Conservation (phyloP, 495 filamentous ascomycete species). For the Letharia lupina region DNA sequence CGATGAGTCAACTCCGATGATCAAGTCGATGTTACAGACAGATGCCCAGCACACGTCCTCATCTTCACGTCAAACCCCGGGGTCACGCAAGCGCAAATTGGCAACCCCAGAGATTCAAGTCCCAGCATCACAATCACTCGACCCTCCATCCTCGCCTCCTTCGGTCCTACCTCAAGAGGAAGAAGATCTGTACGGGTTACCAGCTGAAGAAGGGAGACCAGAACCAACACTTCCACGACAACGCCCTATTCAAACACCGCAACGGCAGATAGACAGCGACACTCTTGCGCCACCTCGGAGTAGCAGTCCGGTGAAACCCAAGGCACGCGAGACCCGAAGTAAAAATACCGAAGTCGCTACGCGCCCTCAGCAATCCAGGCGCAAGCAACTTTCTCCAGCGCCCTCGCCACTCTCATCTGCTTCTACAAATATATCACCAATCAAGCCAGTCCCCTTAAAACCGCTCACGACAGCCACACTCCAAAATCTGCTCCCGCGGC, state of each 20-base stretch:
- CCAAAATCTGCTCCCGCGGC: slow-evolving; percentile 27
- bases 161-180: slow-evolving; percentile 1
- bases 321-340: not conserved
- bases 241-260: slow-evolving; percentile 9
- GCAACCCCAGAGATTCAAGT: slow-evolving; percentile 25
- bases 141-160: slow-evolving; percentile 13
- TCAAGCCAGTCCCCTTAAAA: slow-evolving; percentile 11
- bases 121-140: slow-evolving; percentile 19
- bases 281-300: slow-evolving; percentile 25
- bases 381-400: slow-evolving; percentile 7
- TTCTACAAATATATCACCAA: slow-evolving; percentile 9
- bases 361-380: not conserved
- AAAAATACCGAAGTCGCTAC: slow-evolving; percentile 1
- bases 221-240: slow-evolving; percentile 18
- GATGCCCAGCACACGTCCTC: slow-evolving; percentile 14
- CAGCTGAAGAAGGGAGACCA: slow-evolving; percentile 8
- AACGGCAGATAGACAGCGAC: slow-evolving; percentile 16
- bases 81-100: slow-evolving; percentile 26
- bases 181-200: slow-evolving; percentile 9
- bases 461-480: slow-evolving; percentile 25
- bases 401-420: slow-evolving; percentile 21
- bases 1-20: slow-evolving; percentile 57
- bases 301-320: slow-evolving; percentile 19
- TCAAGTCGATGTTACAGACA: slow-evolving; percentile 13
- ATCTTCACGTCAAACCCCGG: slow-evolving; percentile 16